phyloP scores from a whole-genome alignment of 495 filamentous ascomycete species.

The Neurospora sp. region DNA sequence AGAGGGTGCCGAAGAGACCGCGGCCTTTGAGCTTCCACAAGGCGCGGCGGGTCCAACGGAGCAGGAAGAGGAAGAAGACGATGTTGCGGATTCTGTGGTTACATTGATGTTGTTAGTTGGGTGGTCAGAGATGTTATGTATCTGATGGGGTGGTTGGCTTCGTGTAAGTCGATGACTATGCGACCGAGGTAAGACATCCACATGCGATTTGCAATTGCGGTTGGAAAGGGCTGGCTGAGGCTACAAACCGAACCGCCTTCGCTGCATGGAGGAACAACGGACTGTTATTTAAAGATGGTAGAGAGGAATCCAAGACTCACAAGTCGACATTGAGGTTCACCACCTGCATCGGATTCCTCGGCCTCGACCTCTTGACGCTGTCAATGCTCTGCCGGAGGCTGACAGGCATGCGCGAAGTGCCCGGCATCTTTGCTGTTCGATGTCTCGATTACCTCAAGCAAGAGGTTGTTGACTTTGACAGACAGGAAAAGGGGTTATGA shows the following conservation, averaged over 20 bases:
- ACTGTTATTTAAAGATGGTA: background rate
- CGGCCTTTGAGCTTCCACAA: constrained; percentile 80
- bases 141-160: background rate
- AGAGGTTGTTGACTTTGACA: background rate
- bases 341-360: constrained; percentile 47
- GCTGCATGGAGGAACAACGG: background rate
- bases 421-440: constrained; percentile 38
- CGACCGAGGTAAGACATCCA: background rate
- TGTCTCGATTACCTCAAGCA: background rate
- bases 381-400: constrained; percentile 55
- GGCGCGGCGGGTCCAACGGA: constrained; percentile 74
- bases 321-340: constrained; percentile 59
- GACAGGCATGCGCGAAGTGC: constrained; percentile 56
- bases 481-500: background rate
- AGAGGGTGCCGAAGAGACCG: constrained; percentile 69
- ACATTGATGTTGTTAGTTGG: constrained; percentile 6
- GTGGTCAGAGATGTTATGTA: background rate
- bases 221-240: background rate
- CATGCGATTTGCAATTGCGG: background rate
- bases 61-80: constrained; percentile 79
- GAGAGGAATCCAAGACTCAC: constrained; percentile 41
- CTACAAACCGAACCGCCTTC: background rate
- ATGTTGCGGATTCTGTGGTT: constrained; percentile 65
- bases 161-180: background rate
- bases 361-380: constrained; percentile 39